phyloP scores from a whole-genome alignment of 176 grass and related monocot genomes.

The Lolium perenne region DNA sequence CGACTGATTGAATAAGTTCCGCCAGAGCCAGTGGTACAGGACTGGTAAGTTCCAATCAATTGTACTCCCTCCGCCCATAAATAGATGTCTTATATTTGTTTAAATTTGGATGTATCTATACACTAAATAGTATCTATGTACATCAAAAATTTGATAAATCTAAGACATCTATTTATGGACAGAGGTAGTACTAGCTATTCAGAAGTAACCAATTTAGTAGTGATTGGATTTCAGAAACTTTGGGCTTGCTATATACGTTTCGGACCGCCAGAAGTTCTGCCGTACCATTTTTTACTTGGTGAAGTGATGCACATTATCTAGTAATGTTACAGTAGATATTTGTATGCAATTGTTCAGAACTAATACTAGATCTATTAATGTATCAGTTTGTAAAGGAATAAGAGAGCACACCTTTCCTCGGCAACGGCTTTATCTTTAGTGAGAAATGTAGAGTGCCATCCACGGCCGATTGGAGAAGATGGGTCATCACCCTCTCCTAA shows the following conservation, averaged over 20 bases:
- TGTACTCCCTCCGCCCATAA: no score
- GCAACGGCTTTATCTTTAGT: constrained; percentile 74
- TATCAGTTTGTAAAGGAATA: neutral
- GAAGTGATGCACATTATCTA: neutral
- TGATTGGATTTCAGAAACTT: neutral
- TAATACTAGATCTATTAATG: neutral
- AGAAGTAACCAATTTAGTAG: neutral
- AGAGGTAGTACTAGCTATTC: neutral
- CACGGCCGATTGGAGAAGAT: constrained; percentile 94
- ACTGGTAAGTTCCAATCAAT: neutral
- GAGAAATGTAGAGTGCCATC: constrained; percentile 95
- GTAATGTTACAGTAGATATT: neutral
- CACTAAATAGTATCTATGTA: no score
- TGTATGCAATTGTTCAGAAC: neutral
- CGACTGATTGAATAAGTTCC: neutral
- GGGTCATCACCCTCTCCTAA: constrained; percentile 86
- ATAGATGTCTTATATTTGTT: no score
- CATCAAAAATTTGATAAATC: no score
- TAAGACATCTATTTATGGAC: no score
- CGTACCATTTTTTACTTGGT: neutral
- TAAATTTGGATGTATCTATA: no score
- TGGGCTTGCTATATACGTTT: neutral
- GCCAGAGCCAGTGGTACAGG: neutral
- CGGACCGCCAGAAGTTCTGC: neutral
- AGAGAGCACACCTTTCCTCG: constrained; percentile 63